phyloP scores from a whole-genome alignment of 2,329 filamentous ascomycete genomes.

The Nectriaceae sp. region DNA sequence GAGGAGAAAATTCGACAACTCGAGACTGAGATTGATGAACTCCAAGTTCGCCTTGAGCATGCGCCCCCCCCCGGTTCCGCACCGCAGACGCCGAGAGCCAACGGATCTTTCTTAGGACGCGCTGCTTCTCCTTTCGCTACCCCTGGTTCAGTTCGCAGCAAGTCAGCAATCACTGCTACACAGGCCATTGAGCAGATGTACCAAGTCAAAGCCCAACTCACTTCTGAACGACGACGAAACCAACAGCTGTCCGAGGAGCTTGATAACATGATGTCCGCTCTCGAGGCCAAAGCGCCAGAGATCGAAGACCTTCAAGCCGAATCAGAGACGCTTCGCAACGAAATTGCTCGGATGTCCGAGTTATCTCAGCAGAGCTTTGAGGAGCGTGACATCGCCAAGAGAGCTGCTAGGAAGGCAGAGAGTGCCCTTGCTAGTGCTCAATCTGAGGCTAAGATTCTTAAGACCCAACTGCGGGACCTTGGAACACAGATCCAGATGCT shows the following conservation, averaged over 20 bases:
- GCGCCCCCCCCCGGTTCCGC: constrained; percentile 46
- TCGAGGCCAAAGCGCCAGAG: constrained; percentile 86
- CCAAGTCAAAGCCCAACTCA: constrained; percentile 71
- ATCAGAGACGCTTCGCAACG: constrained; percentile 75
- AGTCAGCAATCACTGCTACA: constrained; percentile 58
- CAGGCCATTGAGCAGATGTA: constrained; percentile 66
- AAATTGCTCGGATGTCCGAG: constrained; percentile 82
- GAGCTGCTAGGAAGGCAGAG: constrained; percentile 77
- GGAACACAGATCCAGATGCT: constrained; percentile 90
- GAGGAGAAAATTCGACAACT: constrained; percentile 53
- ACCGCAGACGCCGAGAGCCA: constrained; percentile 62
- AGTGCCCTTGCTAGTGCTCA: constrained; percentile 65
- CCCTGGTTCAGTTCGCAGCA: constrained; percentile 58
- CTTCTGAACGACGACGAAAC: constrained; percentile 71
- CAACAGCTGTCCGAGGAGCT: constrained; percentile 75
- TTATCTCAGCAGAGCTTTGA: constrained; percentile 80
- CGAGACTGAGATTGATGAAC: constrained; percentile 55
- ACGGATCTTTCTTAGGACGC: constrained; percentile 55
- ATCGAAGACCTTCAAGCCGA: constrained; percentile 83
- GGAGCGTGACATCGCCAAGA: constrained; percentile 77
- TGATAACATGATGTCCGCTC: constrained; percentile 80
- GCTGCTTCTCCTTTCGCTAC: constrained; percentile 64
- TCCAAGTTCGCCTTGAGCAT: constrained; percentile 51
- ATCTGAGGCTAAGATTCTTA: constrained; percentile 75
- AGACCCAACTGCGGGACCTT: constrained; percentile 84